phyloP scores from a whole-genome alignment of 2,329 filamentous ascomycete genomes.

The Fusarium euwallaceae region DNA sequence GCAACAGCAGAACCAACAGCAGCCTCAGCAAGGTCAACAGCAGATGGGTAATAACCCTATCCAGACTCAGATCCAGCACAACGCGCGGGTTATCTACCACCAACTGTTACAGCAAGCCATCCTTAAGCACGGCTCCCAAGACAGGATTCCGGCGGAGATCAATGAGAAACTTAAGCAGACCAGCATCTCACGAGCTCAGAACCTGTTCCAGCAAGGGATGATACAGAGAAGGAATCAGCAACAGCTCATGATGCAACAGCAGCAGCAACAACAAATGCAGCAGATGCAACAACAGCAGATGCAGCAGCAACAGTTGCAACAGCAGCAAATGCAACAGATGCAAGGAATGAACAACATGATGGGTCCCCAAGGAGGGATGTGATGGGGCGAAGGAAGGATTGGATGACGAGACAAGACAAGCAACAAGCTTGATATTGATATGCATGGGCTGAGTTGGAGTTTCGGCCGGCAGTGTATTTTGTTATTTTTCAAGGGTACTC shows the following conservation, averaged over 20 bases:
- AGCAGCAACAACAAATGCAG: constrained; percentile 47
- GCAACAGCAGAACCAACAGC: constrained; percentile 47
- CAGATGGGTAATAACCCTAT: constrained; percentile 46
- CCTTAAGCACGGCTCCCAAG: constrained; percentile 56
- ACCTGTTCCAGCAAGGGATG: constrained; percentile 50
- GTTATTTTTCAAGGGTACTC: constrained; percentile 21
- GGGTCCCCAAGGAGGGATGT: constrained; percentile 64
- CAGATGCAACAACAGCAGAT: constrained; percentile 36
- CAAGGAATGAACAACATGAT: constrained; percentile 61
- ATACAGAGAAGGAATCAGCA: constrained; percentile 52
- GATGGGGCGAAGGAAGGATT: constrained; percentile 30
- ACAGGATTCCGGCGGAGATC: constrained; percentile 62
- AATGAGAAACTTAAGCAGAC: constrained; percentile 60
- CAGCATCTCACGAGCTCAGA: constrained; percentile 57
- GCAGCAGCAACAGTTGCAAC: constrained; percentile 43
- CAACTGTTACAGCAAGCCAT: constrained; percentile 53
- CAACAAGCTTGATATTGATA: constrained; percentile 17
- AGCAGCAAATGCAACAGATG: constrained; percentile 51
- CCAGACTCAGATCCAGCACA: constrained; percentile 52
- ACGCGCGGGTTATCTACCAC: constrained; percentile 55
- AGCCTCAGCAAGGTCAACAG: constrained; percentile 48
- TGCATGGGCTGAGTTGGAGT: constrained; percentile 33
- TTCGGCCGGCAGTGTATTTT: constrained; percentile 28
- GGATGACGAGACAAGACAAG: constrained; percentile 16
- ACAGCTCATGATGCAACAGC: constrained; percentile 48